These are phyloP conservation scores for Microcera coccophila DNA, from an alignment of 2,329 filamentous ascomycete genomes.

Conservation along the genomic window DNA sequence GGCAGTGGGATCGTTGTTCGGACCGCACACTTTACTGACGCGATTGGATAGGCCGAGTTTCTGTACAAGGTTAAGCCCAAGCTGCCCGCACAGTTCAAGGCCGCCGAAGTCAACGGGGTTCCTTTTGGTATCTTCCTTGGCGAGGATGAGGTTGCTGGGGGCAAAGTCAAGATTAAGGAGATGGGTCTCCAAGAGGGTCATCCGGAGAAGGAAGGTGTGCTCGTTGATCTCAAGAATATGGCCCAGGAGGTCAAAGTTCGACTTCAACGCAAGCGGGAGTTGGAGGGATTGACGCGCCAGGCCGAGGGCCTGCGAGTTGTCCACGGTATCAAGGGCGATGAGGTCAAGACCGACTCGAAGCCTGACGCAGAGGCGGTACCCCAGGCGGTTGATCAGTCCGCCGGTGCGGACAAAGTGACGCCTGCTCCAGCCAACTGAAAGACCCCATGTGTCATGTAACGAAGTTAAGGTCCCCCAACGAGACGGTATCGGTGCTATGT, in stretches of 20 bases:
- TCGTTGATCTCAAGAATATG: constrained; percentile 63
- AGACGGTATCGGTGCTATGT: neutral
- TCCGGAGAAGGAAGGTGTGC: constrained; percentile 82
- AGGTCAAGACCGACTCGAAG: constrained; percentile 25
- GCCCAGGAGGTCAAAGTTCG: constrained; percentile 57
- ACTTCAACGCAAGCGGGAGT: constrained; percentile 40
- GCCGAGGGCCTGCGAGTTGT: constrained; percentile 46
- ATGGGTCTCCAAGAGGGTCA: constrained; percentile 71
- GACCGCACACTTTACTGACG: too few species aligned
- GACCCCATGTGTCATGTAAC: neutral
- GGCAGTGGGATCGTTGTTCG: neutral
- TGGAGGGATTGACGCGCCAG: constrained; percentile 41
- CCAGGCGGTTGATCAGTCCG: neutral
- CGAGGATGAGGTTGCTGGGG: constrained; percentile 79
- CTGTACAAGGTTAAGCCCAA: constrained; percentile 88
- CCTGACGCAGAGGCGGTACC: constrained; percentile 6
- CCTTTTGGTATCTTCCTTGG: constrained; percentile 87
- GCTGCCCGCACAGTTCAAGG: constrained; percentile 84
- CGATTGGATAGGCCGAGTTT: constrained; percentile 76
- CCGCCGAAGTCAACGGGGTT: constrained; percentile 72
- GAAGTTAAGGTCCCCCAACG: neutral
- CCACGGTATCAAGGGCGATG: constrained; percentile 43
- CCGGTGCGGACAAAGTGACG: constrained; percentile 5
- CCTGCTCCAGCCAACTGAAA: neutral
- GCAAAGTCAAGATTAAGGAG: constrained; percentile 84